Evolutionary conservation across 1,284 basidiomycete species (phyloP), one percentile per base, ranked within the genome.

Genomic region (Trichosporon asahii): DNA sequence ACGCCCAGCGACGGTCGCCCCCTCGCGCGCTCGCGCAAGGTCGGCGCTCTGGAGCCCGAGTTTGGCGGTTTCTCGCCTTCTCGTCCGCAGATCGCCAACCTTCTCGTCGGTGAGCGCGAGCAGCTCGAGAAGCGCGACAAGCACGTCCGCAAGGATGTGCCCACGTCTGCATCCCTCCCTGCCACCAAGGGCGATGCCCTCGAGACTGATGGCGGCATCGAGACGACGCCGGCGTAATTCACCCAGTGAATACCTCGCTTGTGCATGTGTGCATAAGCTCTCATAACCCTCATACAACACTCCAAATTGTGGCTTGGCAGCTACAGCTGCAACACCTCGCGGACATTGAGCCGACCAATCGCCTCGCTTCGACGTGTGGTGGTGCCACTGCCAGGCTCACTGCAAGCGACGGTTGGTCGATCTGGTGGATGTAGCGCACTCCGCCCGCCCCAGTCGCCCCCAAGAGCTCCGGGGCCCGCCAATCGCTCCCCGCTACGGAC

Each of bases 31-130:
- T n/a, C 18, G 5, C 55, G 29, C 27, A 29, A 61, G 29, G 25
- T 57, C 25, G 27, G 27, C 55, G 27, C 25, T 27, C 27, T 61
- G 3, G 57, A 61, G 57, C 57, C 53, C 40, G 61, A 68, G n/a
- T 68, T 68, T 27, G 61, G 37, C 40, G 68, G 68, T 21, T 72
- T 72, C 29, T 69, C 71, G 8, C 71, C 71, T 0, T 70, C 71
- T 1, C 66, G 71, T 7, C 71, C 71, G 9, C 65, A 66, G n/a
- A 53, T 70, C n/a, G 61, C 66, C 37, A 68, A 70, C 63, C 67
- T 72, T 1, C 25, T 70, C 9, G 40, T 65, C 27, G 14, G 29
- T 6, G 53, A 65, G n/a, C 65, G 44, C 27, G 31, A 25, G 44
- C 23, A 61, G 57, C 18, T 21, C 67, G 49, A 23, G 21, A 35